Percentiles rank a stretch among this genome's conserved stretches.
Conservation (phyloP, 1,284 basidiomycete species). For the Cryptococcus depauperatus region DNA sequence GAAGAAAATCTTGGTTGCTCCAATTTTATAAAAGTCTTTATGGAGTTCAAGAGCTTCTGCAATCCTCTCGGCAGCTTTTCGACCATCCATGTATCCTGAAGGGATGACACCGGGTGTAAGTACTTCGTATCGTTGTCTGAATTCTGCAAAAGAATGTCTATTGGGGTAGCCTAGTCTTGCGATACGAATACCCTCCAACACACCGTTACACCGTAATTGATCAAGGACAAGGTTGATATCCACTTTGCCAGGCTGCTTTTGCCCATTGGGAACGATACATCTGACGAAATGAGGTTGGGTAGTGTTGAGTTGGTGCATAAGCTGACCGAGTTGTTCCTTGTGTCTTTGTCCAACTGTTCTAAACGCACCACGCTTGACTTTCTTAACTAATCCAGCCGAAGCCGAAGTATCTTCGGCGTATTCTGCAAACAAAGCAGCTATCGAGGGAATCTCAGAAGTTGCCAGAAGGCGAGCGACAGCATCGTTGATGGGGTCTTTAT, state of each 20-base stretch:
- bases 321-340: slow-evolving; percentile 86
- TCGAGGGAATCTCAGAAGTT: slow-evolving; percentile 70
- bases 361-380: slow-evolving; percentile 94
- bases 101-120: slow-evolving; percentile 88
- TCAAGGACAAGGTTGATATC: slow-evolving; percentile 93
- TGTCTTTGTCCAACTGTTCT: slow-evolving; percentile 91
- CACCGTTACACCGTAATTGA: slow-evolving; percentile 96
- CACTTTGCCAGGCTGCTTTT: slow-evolving; percentile 86
- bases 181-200: slow-evolving; percentile 96
- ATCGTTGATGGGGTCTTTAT: slow-evolving; percentile 97
- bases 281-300: slow-evolving; percentile 98
- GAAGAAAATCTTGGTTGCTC: slow-evolving; percentile 98
- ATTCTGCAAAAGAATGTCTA: slow-evolving; percentile 91
- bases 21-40: slow-evolving; percentile 76
- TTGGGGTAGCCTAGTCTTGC: slow-evolving; percentile 97
- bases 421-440: slow-evolving; percentile 78
- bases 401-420: slow-evolving; percentile 54
- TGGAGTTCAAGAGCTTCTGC: slow-evolving; percentile 84
- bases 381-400: slow-evolving; percentile 52
- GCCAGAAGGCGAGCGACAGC: slow-evolving; percentile 86
- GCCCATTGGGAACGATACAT: slow-evolving; percentile 91
- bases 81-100: slow-evolving; percentile 92
- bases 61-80: slow-evolving; percentile 90
- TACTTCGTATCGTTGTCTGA: slow-evolving; percentile 93
- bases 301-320: slow-evolving; percentile 84